phyloP scores from a whole-genome alignment of 441 rosid species.

The Mallotus repandus region DNA sequence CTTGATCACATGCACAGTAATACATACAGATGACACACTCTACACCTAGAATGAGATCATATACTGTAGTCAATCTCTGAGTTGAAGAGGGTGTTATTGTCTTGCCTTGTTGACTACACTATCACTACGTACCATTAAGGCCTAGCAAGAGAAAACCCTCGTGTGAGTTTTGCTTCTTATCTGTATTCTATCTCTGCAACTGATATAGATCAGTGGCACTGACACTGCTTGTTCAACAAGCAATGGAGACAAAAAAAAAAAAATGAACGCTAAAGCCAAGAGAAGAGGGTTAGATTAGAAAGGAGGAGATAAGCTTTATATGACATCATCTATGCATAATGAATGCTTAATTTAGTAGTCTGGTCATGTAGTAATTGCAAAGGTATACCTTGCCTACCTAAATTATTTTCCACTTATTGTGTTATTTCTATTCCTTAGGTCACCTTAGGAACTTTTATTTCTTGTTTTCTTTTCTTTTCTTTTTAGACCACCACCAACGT shows the following conservation, averaged over 20 bases:
- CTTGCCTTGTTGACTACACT: slow-evolving; percentile 9
- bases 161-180: not conserved
- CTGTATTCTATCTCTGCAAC: not conserved
- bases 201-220: slow-evolving; percentile 8
- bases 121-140: not conserved
- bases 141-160: not conserved
- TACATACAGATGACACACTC: not conserved
- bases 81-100: slow-evolving; percentile 5
- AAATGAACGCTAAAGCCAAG: too few species aligned
- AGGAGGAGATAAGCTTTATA: not conserved
- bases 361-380: not conserved
- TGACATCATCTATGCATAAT: slow-evolving; percentile 28
- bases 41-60: slow-evolving; percentile 17
- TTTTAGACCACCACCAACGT: not conserved
- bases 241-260: slow-evolving; percentile 9
- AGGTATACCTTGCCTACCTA: not conserved
- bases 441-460: not conserved
- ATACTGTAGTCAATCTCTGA: slow-evolving; percentile 11
- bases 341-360: slow-evolving; percentile 22
- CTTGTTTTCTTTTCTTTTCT: not conserved
- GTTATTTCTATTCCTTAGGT: not conserved
- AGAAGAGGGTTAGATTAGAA: not conserved
- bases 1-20: not conserved
- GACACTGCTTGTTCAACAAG: slow-evolving; percentile 29
- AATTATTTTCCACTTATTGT: not conserved